Percentiles rank a stretch among this genome's conserved stretches.
phyloP scores from a whole-genome alignment of 805 yeast genomes.

The Starmerella geochares region DNA sequence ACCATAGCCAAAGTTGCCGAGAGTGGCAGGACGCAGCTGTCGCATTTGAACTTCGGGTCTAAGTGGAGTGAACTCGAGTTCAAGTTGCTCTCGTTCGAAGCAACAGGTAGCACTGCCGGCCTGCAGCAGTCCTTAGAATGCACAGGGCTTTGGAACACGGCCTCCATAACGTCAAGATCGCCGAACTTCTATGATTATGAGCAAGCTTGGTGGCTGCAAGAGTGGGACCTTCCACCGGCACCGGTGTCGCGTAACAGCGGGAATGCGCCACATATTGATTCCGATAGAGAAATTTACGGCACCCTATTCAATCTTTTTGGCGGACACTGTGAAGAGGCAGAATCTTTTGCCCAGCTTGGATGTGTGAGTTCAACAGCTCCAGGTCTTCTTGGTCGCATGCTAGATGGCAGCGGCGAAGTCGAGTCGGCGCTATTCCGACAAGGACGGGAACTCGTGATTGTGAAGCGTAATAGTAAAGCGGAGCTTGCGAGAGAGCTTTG shows the following conservation, averaged over 20 bases:
- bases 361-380: background rate
- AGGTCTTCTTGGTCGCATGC: background rate
- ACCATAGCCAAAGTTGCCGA: too few species aligned
- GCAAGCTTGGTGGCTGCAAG: constrained; percentile 58
- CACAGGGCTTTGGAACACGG: constrained; percentile 20
- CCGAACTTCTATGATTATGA: constrained; percentile 14
- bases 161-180: background rate
- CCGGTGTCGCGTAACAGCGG: too few species aligned
- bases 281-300: too few species aligned
- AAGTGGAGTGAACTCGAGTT: constrained; percentile 13
- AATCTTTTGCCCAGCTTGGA: background rate
- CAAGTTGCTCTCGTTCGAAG: constrained; percentile 1
- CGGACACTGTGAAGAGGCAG: background rate
- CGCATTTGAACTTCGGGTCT: background rate
- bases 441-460: constrained; percentile 28
- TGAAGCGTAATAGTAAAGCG: constrained; percentile 8
- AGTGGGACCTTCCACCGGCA: constrained; percentile 49
- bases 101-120: background rate
- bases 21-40: background rate
- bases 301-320: background rate
- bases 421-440: background rate
- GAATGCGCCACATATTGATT: too few species aligned
- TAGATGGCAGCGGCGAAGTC: background rate
- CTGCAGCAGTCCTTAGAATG: background rate
- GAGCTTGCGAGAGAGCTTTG: constrained; percentile 13